These are phyloP conservation scores for Salix brachista DNA, from an alignment of 345 rosid species.

Conservation along the genomic window DNA sequence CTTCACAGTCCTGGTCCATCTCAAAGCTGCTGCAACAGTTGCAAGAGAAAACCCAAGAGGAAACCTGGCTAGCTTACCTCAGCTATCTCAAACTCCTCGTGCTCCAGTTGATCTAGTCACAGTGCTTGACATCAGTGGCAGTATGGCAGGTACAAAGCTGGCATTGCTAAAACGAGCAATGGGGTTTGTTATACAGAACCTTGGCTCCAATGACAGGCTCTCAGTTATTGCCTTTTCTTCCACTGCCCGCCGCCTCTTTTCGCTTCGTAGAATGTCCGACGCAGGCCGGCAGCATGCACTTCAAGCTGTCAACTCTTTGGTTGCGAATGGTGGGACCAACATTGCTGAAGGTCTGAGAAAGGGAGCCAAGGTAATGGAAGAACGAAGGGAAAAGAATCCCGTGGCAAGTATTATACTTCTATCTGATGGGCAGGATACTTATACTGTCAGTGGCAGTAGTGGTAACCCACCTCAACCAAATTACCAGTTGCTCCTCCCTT, in stretches of 20 bases:
- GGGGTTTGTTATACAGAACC: conserved; percentile 98
- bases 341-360: conserved; percentile 92
- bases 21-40: conserved; percentile 59
- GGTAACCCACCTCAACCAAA: conserved; percentile 50
- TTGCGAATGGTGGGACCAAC: conserved; percentile 94
- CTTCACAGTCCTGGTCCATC: conserved; percentile 72
- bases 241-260: conserved; percentile 82
- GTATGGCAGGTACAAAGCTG: conserved; percentile 98
- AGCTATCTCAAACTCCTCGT: conserved; percentile 47
- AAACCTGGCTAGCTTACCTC: conserved; percentile 34
- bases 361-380: conserved; percentile 89
- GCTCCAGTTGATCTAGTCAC: conserved; percentile 87
- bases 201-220: conserved; percentile 80
- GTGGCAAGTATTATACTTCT: conserved; percentile 82
- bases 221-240: conserved; percentile 98
- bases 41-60: conserved; percentile 29
- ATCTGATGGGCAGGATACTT: conserved; percentile 93
- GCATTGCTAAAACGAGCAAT: conserved; percentile 94
- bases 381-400: conserved; percentile 73
- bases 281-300: conserved; percentile 74
- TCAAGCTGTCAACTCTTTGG: conserved; percentile 81
- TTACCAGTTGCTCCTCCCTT: conserved; percentile 60
- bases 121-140: conserved; percentile 91
- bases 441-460: conserved; percentile 55
- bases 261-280: conserved; percentile 74